Evolutionary conservation across 805 yeast genomes (phyloP).

Genomic region (Blastobotrys attinorum): DNA sequence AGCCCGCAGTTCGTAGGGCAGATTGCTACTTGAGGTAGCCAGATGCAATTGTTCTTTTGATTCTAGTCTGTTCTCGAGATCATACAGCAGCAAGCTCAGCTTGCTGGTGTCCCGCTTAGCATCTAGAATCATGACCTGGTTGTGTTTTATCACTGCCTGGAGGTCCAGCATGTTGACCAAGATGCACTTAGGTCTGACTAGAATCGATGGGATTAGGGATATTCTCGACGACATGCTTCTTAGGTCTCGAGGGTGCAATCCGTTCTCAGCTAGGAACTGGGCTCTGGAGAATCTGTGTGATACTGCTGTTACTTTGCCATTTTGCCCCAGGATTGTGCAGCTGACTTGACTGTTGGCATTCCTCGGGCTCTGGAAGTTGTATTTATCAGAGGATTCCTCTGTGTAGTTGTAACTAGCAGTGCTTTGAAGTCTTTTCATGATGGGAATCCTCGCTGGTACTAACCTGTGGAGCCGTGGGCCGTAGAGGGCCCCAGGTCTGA

Average conservation of each 20-base stretch:
- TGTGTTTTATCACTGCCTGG: slow-evolving; percentile 51
- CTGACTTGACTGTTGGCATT: slow-evolving; percentile 17
- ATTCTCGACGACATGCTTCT: slow-evolving; percentile 69
- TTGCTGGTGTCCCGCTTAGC: slow-evolving; percentile 40
- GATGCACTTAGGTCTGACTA: slow-evolving; percentile 50
- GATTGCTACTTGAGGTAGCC: slow-evolving; percentile 19
- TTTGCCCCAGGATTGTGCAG: slow-evolving; percentile 52
- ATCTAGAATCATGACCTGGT: slow-evolving; percentile 56
- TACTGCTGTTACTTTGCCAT: slow-evolving; percentile 52
- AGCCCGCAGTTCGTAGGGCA: slow-evolving; percentile 72
- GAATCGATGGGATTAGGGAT: slow-evolving; percentile 59
- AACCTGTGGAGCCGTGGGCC: no score
- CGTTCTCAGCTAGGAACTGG: slow-evolving; percentile 53
- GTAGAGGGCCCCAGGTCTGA: no score
- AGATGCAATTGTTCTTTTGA: neutral
- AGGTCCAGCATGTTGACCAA: slow-evolving; percentile 55
- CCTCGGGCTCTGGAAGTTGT: slow-evolving; percentile 5
- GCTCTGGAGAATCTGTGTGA: slow-evolving; percentile 50
- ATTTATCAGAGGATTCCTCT: slow-evolving; percentile 5
- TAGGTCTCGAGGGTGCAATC: slow-evolving; percentile 77
- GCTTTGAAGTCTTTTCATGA: no score
- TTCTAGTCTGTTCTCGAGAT: slow-evolving; percentile 60
- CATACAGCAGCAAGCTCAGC: slow-evolving; percentile 75
- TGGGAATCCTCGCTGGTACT: no score
- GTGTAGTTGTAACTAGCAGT: no score